Base-by-base conservation (phyloP, 2,329 filamentous ascomycete species). In the Aspergillus aculeatus region DNA sequence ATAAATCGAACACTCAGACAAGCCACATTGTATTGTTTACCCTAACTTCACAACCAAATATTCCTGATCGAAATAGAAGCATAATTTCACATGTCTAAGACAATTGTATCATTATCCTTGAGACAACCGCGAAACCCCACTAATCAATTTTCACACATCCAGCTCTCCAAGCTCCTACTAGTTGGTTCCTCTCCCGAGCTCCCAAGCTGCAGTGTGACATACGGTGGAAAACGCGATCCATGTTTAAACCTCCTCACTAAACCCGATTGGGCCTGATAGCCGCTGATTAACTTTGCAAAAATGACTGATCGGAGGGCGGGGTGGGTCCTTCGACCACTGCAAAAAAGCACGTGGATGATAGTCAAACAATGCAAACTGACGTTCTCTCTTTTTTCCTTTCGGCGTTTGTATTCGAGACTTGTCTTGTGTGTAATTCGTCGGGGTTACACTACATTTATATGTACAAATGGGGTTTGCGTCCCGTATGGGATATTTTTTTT, bases 221-320 rank as follows among this genome's bases (percentile, higher is more conserved):
- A 59, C 62, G 50, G 56, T 57, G 59, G 61, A 61, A 56, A 58
- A 56, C 56, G 54, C 60, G 57, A 60, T 62, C 60, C 50, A 64
- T 58, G 57, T 61, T 61, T 60, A 60, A 62, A 44, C 48, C 47
- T 21, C n/a, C 23, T 24, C 35, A 21, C 58, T 62, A 62, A 59
- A 19, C 64, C 21, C 5, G 2, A 60, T 60, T 23, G 23, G 60
- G 49, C 14, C 48, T 61, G 60, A 58, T 50, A 50, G 35, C 26
- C n/a, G 21, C 60, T 66, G 60, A 65, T 66, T 62, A 62, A 63
- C 62, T 63, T 62, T 65, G 59, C 59, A 57, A 55, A 59, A 47
- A 52, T 64, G 59, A 58, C 50, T 62, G 63, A 65, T 65, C 60
- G 56, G 59, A 63, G 65, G 64, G 64, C 59, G 58, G 60, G 11